Percentiles rank a stretch among this genome's conserved stretches.
Conservation (phyloP, 2,329 filamentous ascomycete genomes). For the Elsinoe perseae region DNA sequence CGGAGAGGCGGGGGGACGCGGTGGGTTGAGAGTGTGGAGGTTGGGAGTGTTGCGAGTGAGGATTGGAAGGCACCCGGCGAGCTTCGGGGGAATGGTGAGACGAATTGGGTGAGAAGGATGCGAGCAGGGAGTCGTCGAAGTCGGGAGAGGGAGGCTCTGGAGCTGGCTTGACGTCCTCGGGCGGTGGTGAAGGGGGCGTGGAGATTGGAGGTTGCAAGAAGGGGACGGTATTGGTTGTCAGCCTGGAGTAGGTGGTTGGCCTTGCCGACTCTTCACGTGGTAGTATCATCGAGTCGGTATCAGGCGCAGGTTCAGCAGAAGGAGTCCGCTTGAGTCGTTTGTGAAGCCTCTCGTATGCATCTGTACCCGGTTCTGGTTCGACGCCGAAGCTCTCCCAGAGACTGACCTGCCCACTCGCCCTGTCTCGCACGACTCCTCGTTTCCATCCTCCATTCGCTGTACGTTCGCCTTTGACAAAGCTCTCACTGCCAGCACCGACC, state of each 20-base stretch:
- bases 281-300: too few species aligned
- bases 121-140: conserved; percentile 8
- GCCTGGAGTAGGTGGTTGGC: background rate
- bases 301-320: background rate
- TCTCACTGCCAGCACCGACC: conserved; percentile 55
- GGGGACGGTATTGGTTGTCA: background rate
- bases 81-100: background rate
- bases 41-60: background rate
- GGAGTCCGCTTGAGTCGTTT: background rate
- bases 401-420: conserved; percentile 41
- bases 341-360: conserved; percentile 18
- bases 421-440: conserved; percentile 41
- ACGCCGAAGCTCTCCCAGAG: conserved; percentile 27
- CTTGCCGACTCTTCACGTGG: background rate
- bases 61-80: background rate
- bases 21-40: background rate
- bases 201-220: background rate
- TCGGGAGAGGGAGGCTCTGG: background rate
- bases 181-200: background rate
- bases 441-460: conserved; percentile 48
- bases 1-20: background rate
- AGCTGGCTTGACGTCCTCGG: background rate
- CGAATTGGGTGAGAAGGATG: conserved; percentile 9
- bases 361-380: conserved; percentile 21
- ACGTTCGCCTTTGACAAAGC: conserved; percentile 45